Percentiles rank a stretch among this genome's conserved stretches.
Evolutionary conservation across 495 filamentous ascomycete species (phyloP).

Genomic region (Aspergillus indologenus): DNA sequence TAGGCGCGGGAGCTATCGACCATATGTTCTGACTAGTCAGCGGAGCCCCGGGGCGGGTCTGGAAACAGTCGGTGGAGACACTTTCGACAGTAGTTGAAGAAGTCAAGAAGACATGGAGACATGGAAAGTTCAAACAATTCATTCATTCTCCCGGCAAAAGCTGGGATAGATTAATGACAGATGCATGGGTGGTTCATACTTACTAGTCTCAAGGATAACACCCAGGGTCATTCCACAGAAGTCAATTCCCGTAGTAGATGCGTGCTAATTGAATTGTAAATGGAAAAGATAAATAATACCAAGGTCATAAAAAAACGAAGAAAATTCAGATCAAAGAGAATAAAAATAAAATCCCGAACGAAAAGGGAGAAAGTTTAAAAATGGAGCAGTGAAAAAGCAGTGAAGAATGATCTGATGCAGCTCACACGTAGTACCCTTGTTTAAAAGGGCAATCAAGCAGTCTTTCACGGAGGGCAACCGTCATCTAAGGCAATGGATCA

Average conservation of each 20-base stretch:
- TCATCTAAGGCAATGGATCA: too few species aligned
- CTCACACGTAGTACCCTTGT: neutral
- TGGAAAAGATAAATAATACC: too few species aligned
- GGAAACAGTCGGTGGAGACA: slow-evolving; percentile 5
- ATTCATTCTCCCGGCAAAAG: too few species aligned
- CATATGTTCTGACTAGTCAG: neutral
- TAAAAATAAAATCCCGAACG: neutral
- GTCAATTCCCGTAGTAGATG: too few species aligned
- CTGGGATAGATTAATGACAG: too few species aligned
- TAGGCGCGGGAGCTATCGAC: slow-evolving; percentile 13
- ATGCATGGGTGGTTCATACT: too few species aligned
- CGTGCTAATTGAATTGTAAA: too few species aligned
- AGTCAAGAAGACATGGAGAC: neutral
- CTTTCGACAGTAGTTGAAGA: neutral
- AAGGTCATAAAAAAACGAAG: too few species aligned
- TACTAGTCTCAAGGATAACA: too few species aligned
- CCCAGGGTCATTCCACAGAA: too few species aligned
- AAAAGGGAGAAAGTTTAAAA: neutral
- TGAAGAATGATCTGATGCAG: slow-evolving; percentile 1
- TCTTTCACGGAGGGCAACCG: neutral
- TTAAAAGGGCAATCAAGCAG: neutral
- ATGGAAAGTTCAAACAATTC: too few species aligned
- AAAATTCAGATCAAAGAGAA: neutral
- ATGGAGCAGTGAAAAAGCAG: neutral
- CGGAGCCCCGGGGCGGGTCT: slow-evolving; percentile 7